Evolutionary conservation across 768 basidiomycete species (phyloP).

Genomic region (Boletus rex-veris): DNA sequence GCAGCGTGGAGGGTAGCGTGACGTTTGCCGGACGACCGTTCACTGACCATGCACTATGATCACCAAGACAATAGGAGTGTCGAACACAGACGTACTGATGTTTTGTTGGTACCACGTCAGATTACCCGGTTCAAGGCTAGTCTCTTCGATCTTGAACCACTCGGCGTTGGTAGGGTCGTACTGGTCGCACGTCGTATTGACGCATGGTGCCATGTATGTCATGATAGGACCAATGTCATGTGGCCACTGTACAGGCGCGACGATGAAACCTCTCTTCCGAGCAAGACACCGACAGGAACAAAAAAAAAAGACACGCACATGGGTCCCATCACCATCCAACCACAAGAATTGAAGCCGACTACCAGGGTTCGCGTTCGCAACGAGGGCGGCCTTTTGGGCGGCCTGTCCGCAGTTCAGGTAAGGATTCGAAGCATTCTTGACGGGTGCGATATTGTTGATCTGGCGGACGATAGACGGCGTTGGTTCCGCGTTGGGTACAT

Average conservation of each 20-base stretch:
- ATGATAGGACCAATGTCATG: conserved; percentile 67
- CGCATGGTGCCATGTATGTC: conserved; percentile 72
- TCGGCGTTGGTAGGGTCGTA: conserved; percentile 55
- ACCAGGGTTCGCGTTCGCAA: conserved; percentile 58
- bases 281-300: neutral
- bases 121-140: conserved; percentile 38
- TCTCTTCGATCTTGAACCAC: conserved; percentile 73
- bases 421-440: conserved; percentile 56
- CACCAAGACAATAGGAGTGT: neutral
- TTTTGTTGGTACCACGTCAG: conserved; percentile 50
- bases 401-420: conserved; percentile 58
- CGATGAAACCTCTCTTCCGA: neutral
- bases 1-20: conserved; percentile 48
- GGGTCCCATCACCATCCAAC: conserved; percentile 42
- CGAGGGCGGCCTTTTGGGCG: conserved; percentile 46
- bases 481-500: conserved; percentile 39
- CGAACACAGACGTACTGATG: conserved; percentile 42
- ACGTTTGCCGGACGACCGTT: conserved; percentile 39
- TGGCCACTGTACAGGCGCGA: conserved; percentile 36
- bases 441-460: conserved; percentile 41
- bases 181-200: conserved; percentile 51
- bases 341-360: conserved; percentile 54
- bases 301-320: conserved; percentile 22
- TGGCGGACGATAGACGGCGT: conserved; percentile 43
- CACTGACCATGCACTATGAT: conserved; percentile 25